These are phyloP conservation scores for Fraxinus latifolia DNA, from an alignment of 305 asterid genomes.

Conservation along the genomic window DNA sequence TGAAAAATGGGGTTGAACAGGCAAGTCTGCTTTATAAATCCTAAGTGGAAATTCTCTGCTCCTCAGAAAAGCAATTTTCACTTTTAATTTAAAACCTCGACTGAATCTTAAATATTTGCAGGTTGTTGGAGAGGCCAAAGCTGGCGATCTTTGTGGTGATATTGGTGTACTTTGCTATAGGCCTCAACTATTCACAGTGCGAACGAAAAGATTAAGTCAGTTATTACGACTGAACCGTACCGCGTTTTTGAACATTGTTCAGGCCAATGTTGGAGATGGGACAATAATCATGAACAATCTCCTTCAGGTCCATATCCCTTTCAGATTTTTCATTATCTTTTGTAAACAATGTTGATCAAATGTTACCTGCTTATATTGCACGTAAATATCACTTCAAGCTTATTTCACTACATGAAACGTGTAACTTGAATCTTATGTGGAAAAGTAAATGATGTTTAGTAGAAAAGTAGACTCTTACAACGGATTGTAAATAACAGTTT, in stretches of 20 bases:
- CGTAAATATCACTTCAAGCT: neutral
- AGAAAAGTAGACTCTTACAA: neutral
- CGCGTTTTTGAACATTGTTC: constrained; percentile 72
- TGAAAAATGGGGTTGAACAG: constrained; percentile 55
- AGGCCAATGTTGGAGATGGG: constrained; percentile 90
- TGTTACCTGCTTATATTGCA: neutral
- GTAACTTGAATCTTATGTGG: neutral
- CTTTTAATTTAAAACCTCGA: neutral
- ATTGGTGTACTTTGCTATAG: constrained; percentile 85
- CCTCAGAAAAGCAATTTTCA: neutral
- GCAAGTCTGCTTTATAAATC: constrained; percentile 30
- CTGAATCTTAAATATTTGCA: constrained; percentile 33
- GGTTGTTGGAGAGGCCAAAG: constrained; percentile 73
- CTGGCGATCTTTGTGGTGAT: constrained; percentile 85
- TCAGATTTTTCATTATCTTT: neutral
- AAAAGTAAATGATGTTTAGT: neutral
- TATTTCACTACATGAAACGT: neutral
- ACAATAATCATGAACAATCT: constrained; percentile 85
- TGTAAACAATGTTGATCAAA: neutral
- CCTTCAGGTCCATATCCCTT: constrained; percentile 53
- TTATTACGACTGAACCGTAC: constrained; percentile 76
- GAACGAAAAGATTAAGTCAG: constrained; percentile 79
- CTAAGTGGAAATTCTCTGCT: neutral
- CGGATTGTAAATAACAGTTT: neutral
- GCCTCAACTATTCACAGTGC: constrained; percentile 88